Percentiles rank a stretch among this genome's conserved stretches.
Conservation (phyloP, 2,329 filamentous ascomycete genomes). For the Fusarium sp. region DNA sequence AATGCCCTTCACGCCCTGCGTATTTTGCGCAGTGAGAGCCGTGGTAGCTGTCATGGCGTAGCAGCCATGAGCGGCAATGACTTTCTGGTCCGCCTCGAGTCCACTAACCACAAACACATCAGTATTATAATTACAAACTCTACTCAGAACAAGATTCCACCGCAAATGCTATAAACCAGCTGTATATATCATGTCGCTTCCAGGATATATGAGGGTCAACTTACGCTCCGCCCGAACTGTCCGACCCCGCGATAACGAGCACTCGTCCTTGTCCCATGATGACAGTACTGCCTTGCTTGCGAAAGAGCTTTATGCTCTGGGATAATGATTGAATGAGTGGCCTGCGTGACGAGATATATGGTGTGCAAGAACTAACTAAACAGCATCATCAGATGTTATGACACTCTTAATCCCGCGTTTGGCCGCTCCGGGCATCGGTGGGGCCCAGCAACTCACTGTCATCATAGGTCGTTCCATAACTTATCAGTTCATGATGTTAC, state of each 20-base stretch:
- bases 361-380: neutral
- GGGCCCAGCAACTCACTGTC: constrained; percentile 33
- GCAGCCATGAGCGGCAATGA: constrained; percentile 89
- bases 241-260: constrained; percentile 87
- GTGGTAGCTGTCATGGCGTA: constrained; percentile 98
- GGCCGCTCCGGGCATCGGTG: constrained; percentile 26
- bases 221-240: constrained; percentile 90
- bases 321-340: neutral
- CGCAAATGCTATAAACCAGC: neutral
- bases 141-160: neutral
- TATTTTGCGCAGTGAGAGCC: constrained; percentile 96
- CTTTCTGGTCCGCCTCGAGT: constrained; percentile 95
- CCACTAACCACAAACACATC: constrained; percentile 68
- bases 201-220: constrained; percentile 48
- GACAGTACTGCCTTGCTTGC: neutral
- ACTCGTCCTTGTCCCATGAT: constrained; percentile 66
- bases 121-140: neutral
- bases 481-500: constrained; percentile 31
- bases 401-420: constrained; percentile 34
- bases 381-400: neutral
- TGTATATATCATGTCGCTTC: constrained; percentile 14
- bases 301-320: neutral
- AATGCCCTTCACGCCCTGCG: constrained; percentile 83
- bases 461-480: constrained; percentile 5
- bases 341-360: neutral